Conservation (phyloP, 1,284 basidiomycete species). For the Trametes hirsuta region DNA sequence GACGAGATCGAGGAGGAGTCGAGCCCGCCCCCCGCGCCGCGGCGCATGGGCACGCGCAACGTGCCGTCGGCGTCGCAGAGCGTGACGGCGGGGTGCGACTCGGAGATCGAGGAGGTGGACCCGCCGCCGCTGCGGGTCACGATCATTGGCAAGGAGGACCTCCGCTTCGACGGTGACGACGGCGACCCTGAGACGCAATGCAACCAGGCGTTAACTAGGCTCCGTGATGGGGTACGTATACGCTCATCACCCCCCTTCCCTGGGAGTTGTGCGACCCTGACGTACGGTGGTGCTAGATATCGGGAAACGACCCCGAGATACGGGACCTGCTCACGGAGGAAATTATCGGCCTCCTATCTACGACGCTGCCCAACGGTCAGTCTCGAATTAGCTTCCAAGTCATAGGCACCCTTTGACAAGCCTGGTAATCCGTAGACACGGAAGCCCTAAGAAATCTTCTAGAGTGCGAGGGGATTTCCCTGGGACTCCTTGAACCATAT, state of each 20-base stretch:
- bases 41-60: constrained; percentile 14
- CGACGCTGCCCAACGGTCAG: background rate
- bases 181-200: constrained; percentile 18
- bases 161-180: constrained; percentile 1
- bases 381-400: background rate
- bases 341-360: background rate
- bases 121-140: constrained; percentile 8
- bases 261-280: too few relatives aligned
- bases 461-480: too few relatives aligned
- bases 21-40: constrained; percentile 14
- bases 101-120: constrained; percentile 23
- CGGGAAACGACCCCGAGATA: background rate
- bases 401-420: background rate
- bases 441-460: background rate
- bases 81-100: constrained; percentile 3
- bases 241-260: too few relatives aligned
- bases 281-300: too few relatives aligned
- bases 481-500: too few relatives aligned
- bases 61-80: constrained; percentile 15
- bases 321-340: background rate
- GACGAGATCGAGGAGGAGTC: constrained; percentile 22
- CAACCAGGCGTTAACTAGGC: constrained; percentile 12
- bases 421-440: background rate
- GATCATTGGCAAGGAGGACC: constrained; percentile 12
- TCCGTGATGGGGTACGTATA: constrained; percentile 11